Evolutionary conservation across 805 yeast genomes (phyloP).

Genomic region (Clavispora phyllophila): DNA sequence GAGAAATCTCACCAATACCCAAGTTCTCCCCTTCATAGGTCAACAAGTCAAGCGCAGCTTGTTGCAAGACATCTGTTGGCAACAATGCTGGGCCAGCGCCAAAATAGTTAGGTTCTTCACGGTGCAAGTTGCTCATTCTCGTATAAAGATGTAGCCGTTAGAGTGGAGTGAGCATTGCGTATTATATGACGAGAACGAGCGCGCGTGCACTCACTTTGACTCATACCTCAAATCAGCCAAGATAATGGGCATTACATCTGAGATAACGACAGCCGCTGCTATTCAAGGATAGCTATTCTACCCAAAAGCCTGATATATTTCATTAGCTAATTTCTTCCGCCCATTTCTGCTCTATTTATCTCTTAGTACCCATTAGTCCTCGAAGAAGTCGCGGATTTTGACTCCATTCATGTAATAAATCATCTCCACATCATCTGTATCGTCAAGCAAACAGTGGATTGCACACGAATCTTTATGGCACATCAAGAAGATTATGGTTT

Average conservation of each 20-base stretch:
- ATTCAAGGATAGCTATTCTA: too few relatives aligned
- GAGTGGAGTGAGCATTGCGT: too few relatives aligned
- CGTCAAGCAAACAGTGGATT: slow-evolving; percentile 63
- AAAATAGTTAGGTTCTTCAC: slow-evolving; percentile 75
- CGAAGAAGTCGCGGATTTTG: slow-evolving; percentile 1
- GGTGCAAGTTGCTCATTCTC: slow-evolving; percentile 35
- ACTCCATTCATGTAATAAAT: slow-evolving; percentile 52
- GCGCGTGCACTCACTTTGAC: background rate
- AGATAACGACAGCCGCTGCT: too few relatives aligned
- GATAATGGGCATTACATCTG: too few relatives aligned
- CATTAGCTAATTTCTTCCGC: background rate
- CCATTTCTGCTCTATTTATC: background rate
- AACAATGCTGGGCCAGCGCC: slow-evolving; percentile 99
- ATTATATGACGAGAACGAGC: background rate
- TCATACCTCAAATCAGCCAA: background rate
- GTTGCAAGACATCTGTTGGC: slow-evolving; percentile 77
- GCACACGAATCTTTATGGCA: slow-evolving; percentile 56
- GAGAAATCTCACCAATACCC: slow-evolving; percentile 95
- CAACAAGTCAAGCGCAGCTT: slow-evolving; percentile 81
- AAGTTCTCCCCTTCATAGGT: slow-evolving; percentile 66
- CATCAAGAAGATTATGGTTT: slow-evolving; percentile 55
- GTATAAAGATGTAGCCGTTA: background rate
- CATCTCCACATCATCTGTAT: slow-evolving; percentile 59
- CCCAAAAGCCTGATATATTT: too few relatives aligned
- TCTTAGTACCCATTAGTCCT: background rate